A percentile compares a stretch with the other conserved stretches of the same genome.
phyloP scores from a whole-genome alignment of 148 eudicot genomes.

The Cornus suecica region DNA sequence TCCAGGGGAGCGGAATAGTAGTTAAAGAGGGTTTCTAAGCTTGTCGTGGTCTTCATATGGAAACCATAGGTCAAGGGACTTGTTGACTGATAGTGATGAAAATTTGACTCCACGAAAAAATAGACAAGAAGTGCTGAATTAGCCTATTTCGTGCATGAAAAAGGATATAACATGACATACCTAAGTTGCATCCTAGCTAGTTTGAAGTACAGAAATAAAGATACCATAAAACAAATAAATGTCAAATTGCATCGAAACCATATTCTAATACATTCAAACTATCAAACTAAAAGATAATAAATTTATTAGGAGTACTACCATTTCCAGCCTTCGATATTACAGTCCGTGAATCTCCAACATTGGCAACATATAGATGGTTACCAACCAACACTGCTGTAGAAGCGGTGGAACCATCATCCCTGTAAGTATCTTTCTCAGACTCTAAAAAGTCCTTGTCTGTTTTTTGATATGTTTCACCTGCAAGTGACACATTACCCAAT shows the following conservation, averaged over 20 bases:
- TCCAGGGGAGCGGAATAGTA: too few species aligned
- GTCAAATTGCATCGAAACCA: background rate
- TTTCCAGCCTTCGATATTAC: constrained; percentile 81
- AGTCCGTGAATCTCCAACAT: constrained; percentile 97
- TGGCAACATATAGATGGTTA: constrained; percentile 88
- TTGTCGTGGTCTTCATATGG: background rate
- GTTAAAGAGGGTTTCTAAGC: background rate
- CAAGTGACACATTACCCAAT: constrained; percentile 17
- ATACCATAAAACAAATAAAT: background rate
- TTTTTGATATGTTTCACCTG: constrained; percentile 87
- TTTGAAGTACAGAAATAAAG: background rate
- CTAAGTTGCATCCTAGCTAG: background rate
- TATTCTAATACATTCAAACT: background rate
- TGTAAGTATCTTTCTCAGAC: constrained; percentile 75
- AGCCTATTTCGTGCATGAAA: background rate
- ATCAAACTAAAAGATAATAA: constrained; percentile 13
- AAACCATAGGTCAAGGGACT: background rate
- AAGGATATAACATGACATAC: background rate
- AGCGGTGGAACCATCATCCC: constrained; percentile 99
- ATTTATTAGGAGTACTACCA: constrained; percentile 36
- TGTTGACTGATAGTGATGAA: too few species aligned
- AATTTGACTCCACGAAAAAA: background rate
- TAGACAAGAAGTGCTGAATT: background rate
- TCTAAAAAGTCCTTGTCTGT: constrained; percentile 82
- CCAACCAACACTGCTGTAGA: constrained; percentile 95